phyloP scores from a whole-genome alignment of 768 basidiomycete genomes.

The Infundibulicybe gibba region DNA sequence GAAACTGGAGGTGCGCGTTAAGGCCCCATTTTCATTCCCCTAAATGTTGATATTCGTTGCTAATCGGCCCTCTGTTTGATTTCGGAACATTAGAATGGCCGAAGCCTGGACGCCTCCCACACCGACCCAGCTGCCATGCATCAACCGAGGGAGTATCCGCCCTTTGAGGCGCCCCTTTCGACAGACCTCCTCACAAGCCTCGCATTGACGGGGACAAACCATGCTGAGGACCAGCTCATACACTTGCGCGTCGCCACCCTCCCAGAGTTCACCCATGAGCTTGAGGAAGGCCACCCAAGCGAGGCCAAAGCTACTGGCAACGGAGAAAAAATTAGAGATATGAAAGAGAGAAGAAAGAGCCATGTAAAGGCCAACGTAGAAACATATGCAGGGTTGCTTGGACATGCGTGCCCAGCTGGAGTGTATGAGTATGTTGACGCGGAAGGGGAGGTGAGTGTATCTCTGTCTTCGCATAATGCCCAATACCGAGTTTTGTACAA shows the following conservation, averaged over 20 bases:
- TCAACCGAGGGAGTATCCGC: conserved; percentile 81
- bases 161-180: conserved; percentile 83
- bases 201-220: conserved; percentile 89
- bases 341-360: conserved; percentile 38
- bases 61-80: too few species aligned
- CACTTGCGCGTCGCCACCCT: conserved; percentile 70
- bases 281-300: conserved; percentile 7
- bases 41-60: background rate
- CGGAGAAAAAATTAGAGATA: conserved; percentile 29
- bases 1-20: conserved; percentile 12
- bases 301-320: conserved; percentile 16
- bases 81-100: conserved; percentile 8
- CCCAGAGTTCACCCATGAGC: conserved; percentile 19
- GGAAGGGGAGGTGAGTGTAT: conserved; percentile 29
- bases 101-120: conserved; percentile 57
- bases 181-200: conserved; percentile 93
- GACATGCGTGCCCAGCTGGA: conserved; percentile 87
- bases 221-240: conserved; percentile 93
- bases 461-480: conserved; percentile 1
- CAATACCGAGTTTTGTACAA: background rate
- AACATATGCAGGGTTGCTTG: conserved; percentile 86
- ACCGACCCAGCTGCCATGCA: conserved; percentile 67
- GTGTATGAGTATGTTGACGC: conserved; percentile 95
- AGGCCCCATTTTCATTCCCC: background rate
- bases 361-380: conserved; percentile 76